phyloP scores from a whole-genome alignment of 129 eudicot genomes.

The Solidago caesia region DNA sequence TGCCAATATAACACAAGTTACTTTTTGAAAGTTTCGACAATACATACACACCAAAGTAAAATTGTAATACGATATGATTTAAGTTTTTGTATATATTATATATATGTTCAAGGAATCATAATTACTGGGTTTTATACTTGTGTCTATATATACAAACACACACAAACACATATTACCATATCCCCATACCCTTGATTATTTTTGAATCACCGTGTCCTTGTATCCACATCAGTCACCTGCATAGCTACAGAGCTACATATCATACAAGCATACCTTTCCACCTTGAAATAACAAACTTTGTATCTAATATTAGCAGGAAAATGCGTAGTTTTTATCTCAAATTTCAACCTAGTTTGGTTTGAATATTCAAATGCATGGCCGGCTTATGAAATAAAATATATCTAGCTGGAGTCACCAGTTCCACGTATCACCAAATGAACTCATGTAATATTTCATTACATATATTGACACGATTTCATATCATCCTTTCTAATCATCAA shows the following conservation, averaged over 20 bases:
- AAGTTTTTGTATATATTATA: not conserved
- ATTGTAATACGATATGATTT: not conserved
- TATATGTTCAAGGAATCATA: not conserved
- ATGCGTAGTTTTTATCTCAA: not conserved
- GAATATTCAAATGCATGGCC: not conserved
- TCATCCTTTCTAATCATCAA: not conserved
- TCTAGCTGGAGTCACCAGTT: not conserved
- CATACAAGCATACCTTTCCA: not conserved
- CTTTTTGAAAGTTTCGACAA: not conserved
- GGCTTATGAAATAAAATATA: not conserved
- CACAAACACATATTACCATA: not conserved
- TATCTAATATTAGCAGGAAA: not conserved
- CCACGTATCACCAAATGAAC: not conserved
- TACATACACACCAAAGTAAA: not conserved
- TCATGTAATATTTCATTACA: not conserved
- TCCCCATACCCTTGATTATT: not conserved
- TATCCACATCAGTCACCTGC: not conserved
- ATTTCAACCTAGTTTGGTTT: not conserved
- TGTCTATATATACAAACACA: not conserved
- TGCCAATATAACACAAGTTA: not conserved
- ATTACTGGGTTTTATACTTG: not conserved
- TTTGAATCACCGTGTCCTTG: not conserved
- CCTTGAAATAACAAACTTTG: not conserved
- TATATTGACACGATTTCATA: not conserved
- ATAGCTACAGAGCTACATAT: not conserved